phyloP scores from a whole-genome alignment of 2,329 filamentous ascomycete genomes.

The Cytospora mali region DNA sequence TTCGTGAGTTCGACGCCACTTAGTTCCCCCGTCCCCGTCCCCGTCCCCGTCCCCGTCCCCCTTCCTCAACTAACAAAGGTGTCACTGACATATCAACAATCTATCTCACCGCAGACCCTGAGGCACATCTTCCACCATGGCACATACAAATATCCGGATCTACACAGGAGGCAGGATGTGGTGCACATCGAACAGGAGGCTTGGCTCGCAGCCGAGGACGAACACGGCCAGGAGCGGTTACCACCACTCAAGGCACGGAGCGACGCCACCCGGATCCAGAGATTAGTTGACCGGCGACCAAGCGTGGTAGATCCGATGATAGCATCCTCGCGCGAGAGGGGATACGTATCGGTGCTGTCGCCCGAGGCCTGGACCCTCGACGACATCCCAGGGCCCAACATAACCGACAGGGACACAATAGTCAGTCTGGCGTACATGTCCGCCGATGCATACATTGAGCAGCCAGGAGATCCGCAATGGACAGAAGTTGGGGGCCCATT shows the following conservation, averaged over 20 bases:
- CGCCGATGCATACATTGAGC: slow-evolving; percentile 82
- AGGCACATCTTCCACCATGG: slow-evolving; percentile 94
- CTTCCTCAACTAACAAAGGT: slow-evolving; percentile 1
- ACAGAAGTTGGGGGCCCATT: slow-evolving; percentile 76
- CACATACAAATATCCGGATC: slow-evolving; percentile 72
- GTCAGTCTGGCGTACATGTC: slow-evolving; percentile 86
- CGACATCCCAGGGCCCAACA: slow-evolving; percentile 74
- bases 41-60: no score
- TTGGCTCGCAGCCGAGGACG: slow-evolving; percentile 64
- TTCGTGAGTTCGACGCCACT: slow-evolving; percentile 46
- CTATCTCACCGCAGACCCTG: slow-evolving; percentile 54
- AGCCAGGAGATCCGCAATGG: slow-evolving; percentile 76
- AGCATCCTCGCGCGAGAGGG: slow-evolving; percentile 68
- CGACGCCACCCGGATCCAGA: slow-evolving; percentile 70
- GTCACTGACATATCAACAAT: slow-evolving; percentile 7
- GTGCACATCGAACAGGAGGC: slow-evolving; percentile 55
- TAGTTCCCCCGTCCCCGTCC: no score
- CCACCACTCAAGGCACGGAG: slow-evolving; percentile 64
- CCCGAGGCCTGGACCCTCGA: slow-evolving; percentile 83
- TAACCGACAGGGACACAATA: slow-evolving; percentile 83
- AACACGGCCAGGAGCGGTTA: slow-evolving; percentile 53
- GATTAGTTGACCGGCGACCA: slow-evolving; percentile 76
- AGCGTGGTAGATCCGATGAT: slow-evolving; percentile 79
- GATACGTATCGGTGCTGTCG: slow-evolving; percentile 67
- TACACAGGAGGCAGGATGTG: slow-evolving; percentile 79